Conservation (phyloP, 345 rosid species). For the Rhizophora apiculata region DNA sequence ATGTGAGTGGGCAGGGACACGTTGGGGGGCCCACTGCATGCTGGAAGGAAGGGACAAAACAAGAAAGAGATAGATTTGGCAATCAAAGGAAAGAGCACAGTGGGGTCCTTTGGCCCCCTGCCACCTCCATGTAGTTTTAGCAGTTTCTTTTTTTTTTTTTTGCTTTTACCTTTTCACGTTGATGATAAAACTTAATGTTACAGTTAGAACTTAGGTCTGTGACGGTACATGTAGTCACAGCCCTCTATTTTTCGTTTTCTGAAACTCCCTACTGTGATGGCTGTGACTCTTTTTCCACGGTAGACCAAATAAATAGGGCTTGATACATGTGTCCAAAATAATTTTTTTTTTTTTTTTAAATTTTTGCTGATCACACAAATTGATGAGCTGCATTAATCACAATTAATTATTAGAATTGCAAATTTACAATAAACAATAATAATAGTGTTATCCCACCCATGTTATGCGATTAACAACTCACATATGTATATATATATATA, state of each 20-base stretch:
- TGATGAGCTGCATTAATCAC: too few species aligned
- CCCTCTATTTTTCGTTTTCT: too few species aligned
- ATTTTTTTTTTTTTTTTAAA: too few species aligned
- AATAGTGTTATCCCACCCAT: too few species aligned
- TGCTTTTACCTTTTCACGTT: not conserved
- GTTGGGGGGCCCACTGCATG: slow-evolving; percentile 6
- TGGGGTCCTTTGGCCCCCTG: not conserved
- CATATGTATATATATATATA: too few species aligned
- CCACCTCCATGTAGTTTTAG: slow-evolving; percentile 6
- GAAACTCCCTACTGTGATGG: not conserved
- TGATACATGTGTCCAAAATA: too few species aligned
- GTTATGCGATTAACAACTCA: too few species aligned
- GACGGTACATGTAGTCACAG: not conserved
- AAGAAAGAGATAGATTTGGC: slow-evolving; percentile 20
- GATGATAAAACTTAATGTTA: not conserved
- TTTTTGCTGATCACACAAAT: too few species aligned
- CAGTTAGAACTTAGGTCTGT: not conserved
- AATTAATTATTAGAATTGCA: too few species aligned
- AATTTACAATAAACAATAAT: too few species aligned
- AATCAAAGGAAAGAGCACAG: not conserved
- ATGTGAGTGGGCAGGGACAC: slow-evolving; percentile 2
- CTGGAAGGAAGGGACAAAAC: slow-evolving; percentile 15
- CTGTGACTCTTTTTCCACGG: not conserved
- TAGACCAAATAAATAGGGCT: not conserved
- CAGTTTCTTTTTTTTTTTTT: not conserved